Base-by-base conservation (phyloP, 179 eudicot species). In the Pouteria campechiana region DNA sequence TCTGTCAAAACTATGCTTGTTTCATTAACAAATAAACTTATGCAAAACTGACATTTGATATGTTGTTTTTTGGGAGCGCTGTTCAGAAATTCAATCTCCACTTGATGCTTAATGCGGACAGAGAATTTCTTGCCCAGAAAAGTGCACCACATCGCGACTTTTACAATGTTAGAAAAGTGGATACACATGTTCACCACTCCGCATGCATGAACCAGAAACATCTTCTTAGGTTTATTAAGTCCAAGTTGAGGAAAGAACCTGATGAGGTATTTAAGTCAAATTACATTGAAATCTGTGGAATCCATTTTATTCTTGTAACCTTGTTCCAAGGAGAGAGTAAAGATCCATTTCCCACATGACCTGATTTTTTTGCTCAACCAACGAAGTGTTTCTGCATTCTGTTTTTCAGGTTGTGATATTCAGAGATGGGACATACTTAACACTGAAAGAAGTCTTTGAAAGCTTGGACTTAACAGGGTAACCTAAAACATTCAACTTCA, bases 161-260 rank as follows among this genome's bases (percentile, higher is more conserved):
- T 38, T 92, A 92, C 46, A 92, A 92, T 75, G 99, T 92, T 36
- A 68, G 99, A 66, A 92, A 92, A 74, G 99, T 92, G 52, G 99
- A 92, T 37, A 92, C 99, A 1, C 99, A 92, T 40, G 99, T 92
- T 57, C 99, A 92, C 63, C 99, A 92, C 73, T 92, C 99, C 7
- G 99, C 99, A 45, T 92, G 99, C 77, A 92, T 92, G 99, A 92
- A 92, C 61, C 99, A 92, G 73, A 92, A 92, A 58, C 99, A 92
- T 87, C 88, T 92, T 42, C 58, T 92, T 56, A 79, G 99, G 70
- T 92, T 92, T 58, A 92, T 92, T 28, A 92, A 92, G 69, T 92
- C 96, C 37, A 92, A 92, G 81, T 65, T 87, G 69, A 75, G 96
- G 56, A 92, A 92, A 76, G 99, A 92, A 55, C 99, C 99, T 60